Evolutionary conservation across 495 filamentous ascomycete species (phyloP).

Genomic region (Friedmanniomyces simplex): DNA sequence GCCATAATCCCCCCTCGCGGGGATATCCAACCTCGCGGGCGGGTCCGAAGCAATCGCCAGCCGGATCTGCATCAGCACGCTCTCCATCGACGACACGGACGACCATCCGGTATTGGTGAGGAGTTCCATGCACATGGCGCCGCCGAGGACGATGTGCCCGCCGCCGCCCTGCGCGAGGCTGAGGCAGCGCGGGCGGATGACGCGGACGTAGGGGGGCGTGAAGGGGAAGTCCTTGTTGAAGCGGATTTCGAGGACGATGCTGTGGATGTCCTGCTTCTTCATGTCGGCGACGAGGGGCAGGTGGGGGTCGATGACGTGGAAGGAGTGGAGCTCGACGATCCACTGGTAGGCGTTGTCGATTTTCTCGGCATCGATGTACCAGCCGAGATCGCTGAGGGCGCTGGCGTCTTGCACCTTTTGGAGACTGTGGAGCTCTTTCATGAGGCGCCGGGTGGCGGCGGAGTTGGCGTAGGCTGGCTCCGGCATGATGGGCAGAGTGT

Average conservation of each 20-base stretch:
- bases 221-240: constrained; percentile 67
- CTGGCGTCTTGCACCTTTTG: constrained; percentile 53
- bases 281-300: constrained; percentile 71
- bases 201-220: constrained; percentile 73
- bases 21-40: constrained; percentile 55
- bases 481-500: constrained; percentile 45
- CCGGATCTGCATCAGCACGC: constrained; percentile 70
- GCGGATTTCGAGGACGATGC: constrained; percentile 70
- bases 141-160: constrained; percentile 80
- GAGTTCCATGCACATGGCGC: constrained; percentile 86
- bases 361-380: constrained; percentile 60
- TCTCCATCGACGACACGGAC: constrained; percentile 62
- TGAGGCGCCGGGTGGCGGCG: constrained; percentile 50
- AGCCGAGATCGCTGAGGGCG: constrained; percentile 63
- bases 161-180: constrained; percentile 63
- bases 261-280: constrained; percentile 46
- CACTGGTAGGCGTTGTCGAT: constrained; percentile 76
- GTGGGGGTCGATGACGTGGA: constrained; percentile 32
- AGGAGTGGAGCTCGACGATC: constrained; percentile 85
- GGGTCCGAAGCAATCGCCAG: constrained; percentile 62
- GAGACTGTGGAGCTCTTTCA: constrained; percentile 49
- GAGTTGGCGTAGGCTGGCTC: constrained; percentile 61
- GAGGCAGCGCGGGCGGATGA: constrained; percentile 73
- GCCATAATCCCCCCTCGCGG: constrained; percentile 43
- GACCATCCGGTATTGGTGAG: constrained; percentile 79